A percentile compares a stretch with the other conserved stretches of the same genome.
Conservation (phyloP, 164 flowering plant genomes). For the Chloranthus sessilifolius region DNA sequence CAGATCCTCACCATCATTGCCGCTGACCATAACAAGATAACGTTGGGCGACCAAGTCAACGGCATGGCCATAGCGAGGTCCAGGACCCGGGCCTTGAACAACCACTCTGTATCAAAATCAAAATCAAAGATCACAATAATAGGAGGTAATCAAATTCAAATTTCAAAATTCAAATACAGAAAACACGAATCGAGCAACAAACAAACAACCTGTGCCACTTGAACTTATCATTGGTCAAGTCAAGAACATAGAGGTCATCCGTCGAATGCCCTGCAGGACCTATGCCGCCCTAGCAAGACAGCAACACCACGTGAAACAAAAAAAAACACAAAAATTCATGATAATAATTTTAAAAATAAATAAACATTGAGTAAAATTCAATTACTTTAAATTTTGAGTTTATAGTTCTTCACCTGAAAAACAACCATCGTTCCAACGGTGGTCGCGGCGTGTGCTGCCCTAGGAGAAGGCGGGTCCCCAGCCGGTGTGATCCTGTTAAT, state of each 20-base stretch:
- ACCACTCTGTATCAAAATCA: conserved; percentile 11
- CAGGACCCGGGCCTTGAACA: conserved; percentile 21
- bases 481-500: conserved; percentile 60
- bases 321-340: not conserved
- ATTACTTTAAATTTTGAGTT: not conserved
- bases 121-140: too few species aligned
- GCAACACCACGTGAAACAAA: conserved; percentile 9
- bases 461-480: conserved; percentile 97
- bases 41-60: conserved; percentile 20
- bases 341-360: not conserved
- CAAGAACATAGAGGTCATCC: conserved; percentile 92
- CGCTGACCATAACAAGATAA: conserved; percentile 16
- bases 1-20: conserved; percentile 15
- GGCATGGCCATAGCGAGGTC: conserved; percentile 20
- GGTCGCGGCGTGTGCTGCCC: conserved; percentile 98
- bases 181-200: not conserved
- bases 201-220: conserved; percentile 88
- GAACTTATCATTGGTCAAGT: conserved; percentile 79
- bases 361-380: not conserved
- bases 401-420: conserved; percentile 64
- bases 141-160: not conserved
- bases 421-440: conserved; percentile 99
- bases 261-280: conserved; percentile 99
- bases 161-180: not conserved
- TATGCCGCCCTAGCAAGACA: conserved; percentile 82